A percentile compares a stretch with the other conserved stretches of the same genome.
Conservation (phyloP, 208 protist species). For the Leishmania tropica region DNA sequence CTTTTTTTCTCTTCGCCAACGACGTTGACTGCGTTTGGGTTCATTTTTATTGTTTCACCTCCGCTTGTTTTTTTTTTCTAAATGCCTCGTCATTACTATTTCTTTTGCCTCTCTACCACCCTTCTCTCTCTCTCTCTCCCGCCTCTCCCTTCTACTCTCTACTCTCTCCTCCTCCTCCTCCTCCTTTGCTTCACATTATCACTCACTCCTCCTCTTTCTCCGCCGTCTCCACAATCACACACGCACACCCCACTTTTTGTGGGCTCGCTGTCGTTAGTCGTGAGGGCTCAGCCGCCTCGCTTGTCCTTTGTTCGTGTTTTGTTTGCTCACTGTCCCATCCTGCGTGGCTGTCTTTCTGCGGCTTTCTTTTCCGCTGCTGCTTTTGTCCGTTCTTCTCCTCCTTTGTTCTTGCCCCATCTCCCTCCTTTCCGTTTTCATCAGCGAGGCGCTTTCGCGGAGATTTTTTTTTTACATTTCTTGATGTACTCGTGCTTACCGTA, state of each 20-base stretch:
- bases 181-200: not conserved
- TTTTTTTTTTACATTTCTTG: no score
- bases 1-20: not conserved
- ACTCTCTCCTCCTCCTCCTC: no score
- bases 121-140: not conserved
- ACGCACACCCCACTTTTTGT: no score
- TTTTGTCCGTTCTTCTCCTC: not conserved
- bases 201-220: not conserved
- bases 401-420: no score
- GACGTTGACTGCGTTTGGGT: not conserved
- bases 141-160: no score
- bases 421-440: no score
- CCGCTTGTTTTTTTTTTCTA: not conserved
- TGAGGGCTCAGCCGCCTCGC: not conserved
- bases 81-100: not conserved
- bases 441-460: no score
- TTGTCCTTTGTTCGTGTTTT: not conserved
- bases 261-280: not conserved
- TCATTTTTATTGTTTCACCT: not conserved
- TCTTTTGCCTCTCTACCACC: no score
- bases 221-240: not conserved
- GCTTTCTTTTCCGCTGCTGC: not conserved
- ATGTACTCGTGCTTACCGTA: no score
- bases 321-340: no score
- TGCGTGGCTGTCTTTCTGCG: not conserved